Percentiles rank a stretch among this genome's conserved stretches.
phyloP scores from a whole-genome alignment of 805 yeast species.

The Kuraishia molischiana region DNA sequence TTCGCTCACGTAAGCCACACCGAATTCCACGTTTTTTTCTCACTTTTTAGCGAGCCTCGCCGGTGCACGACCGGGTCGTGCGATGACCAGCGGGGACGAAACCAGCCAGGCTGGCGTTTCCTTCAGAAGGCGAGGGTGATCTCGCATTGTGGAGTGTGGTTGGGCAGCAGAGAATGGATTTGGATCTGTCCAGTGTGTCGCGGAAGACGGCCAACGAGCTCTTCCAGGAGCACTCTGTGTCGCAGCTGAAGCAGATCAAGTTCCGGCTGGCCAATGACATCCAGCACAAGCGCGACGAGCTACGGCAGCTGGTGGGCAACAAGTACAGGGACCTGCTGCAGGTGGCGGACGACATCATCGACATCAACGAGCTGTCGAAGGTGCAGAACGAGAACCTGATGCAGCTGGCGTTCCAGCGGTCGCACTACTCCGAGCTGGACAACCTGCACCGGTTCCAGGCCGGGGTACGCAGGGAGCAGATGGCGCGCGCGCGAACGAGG shows the following conservation, averaged over 20 bases:
- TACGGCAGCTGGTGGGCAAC: constrained; percentile 20
- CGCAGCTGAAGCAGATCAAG: constrained; percentile 16
- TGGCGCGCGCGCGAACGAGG: constrained; percentile 5
- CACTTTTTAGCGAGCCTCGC: too few relatives aligned
- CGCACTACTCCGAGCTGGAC: constrained; percentile 12
- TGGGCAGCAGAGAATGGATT: too few relatives aligned
- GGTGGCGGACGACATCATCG: constrained; percentile 26
- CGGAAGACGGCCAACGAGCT: not conserved
- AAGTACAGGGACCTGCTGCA: constrained; percentile 24
- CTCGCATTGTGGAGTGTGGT: too few relatives aligned
- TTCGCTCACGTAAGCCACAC: too few relatives aligned
- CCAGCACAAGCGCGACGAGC: constrained; percentile 11
- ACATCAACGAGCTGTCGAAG: constrained; percentile 18
- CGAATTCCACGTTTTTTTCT: too few relatives aligned
- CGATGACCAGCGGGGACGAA: too few relatives aligned
- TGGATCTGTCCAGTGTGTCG: not conserved
- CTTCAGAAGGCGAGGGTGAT: too few relatives aligned
- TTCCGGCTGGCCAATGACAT: constrained; percentile 12
- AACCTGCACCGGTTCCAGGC: constrained; percentile 12
- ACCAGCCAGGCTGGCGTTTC: too few relatives aligned
- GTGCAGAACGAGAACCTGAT: constrained; percentile 15
- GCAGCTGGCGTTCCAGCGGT: constrained; percentile 17
- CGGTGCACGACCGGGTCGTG: too few relatives aligned
- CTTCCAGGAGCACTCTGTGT: constrained; percentile 14
- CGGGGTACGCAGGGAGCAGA: constrained; percentile 2